phyloP scores from a whole-genome alignment of 2,329 filamentous ascomycete species.

The Fusarium poae region DNA sequence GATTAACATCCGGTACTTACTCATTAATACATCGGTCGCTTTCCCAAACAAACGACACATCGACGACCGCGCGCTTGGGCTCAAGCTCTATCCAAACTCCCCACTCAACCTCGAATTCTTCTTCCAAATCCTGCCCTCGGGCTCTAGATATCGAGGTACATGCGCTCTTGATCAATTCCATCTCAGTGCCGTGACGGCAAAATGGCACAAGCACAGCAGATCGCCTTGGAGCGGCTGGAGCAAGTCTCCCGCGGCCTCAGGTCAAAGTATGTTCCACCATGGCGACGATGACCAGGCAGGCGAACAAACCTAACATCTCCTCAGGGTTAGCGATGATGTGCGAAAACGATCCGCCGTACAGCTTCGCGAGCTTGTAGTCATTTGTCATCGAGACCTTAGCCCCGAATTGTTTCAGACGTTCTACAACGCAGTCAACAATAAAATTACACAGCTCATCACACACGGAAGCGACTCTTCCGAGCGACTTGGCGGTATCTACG shows the following conservation, averaged over 20 bases:
- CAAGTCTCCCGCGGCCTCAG: constrained; percentile 67
- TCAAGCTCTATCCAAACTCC: constrained; percentile 24
- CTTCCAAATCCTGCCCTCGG: constrained; percentile 12
- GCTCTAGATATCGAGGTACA: constrained; percentile 43
- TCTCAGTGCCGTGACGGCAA: constrained; percentile 47
- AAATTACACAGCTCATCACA: constrained; percentile 76
- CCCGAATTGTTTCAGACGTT: constrained; percentile 79
- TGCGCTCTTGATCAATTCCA: constrained; percentile 46
- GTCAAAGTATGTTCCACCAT: constrained; percentile 61
- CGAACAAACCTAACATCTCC: constrained; percentile 33
- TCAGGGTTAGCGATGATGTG: constrained; percentile 60
- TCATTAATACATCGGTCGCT: neutral
- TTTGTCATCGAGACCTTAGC: constrained; percentile 77
- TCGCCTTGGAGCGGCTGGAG: constrained; percentile 69
- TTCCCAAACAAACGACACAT: constrained; percentile 24
- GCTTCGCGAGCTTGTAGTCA: constrained; percentile 67
- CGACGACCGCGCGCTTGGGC: constrained; percentile 27
- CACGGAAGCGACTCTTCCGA: constrained; percentile 90
- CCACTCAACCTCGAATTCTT: constrained; percentile 16
- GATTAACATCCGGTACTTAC: neutral
- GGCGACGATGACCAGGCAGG: neutral
- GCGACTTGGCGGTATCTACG: constrained; percentile 90
- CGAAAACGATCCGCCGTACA: constrained; percentile 66
- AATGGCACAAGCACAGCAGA: constrained; percentile 63
- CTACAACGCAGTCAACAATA: constrained; percentile 68